Base-by-base conservation (phyloP, 768 basidiomycete species). In the Macrolepiota albuminosa region DNA sequence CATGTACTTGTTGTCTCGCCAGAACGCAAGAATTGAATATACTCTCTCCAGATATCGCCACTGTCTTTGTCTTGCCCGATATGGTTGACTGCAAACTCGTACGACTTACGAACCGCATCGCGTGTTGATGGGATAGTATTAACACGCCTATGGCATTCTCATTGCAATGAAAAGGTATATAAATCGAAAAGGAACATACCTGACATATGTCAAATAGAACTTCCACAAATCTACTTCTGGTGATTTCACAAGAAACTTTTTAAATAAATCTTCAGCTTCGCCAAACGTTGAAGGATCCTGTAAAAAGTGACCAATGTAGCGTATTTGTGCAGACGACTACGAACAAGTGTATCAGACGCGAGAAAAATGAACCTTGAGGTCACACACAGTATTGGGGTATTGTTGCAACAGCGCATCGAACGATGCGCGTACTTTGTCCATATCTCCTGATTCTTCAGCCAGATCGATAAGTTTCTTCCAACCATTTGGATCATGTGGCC, bases 61-160 rank as follows among this genome's bases (percentile, higher is more conserved):
- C 91, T 89, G 62, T 95, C 92, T 66, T 92, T 89, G 73, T 98
- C 96, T 70, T 91, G 88, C 18, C 95, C 95, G 49, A 97, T 85
- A 63, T 94, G 80, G 65, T 84, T 86, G 56, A 98, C 78, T 0
- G 95, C 95, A 68, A 93, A 97, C 70, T 98, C 95, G 70, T 95
- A 98, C 13, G 95, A 91, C 66, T 91, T 88, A 43, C 85, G 84
- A 62, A 98, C 85, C 18, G 82, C 84, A 45, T 92, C 88, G 57
- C 95, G 85, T 47, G 87, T 85, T 36, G 76, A 73, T 0, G 88
- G 83, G 31, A 81, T 83, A n/a, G 74, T 67, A 61, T 90, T 91
- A 53, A 88, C 77, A 64, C 88, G 87, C 69, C 88, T 91, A 40
- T 11, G 34, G 14, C 43, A 33, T 11, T 31, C 33, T 60, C 24